Evolutionary conservation across 2,329 filamentous ascomycete species (phyloP).

Genomic region (Phialemoniopsis sp.): DNA sequence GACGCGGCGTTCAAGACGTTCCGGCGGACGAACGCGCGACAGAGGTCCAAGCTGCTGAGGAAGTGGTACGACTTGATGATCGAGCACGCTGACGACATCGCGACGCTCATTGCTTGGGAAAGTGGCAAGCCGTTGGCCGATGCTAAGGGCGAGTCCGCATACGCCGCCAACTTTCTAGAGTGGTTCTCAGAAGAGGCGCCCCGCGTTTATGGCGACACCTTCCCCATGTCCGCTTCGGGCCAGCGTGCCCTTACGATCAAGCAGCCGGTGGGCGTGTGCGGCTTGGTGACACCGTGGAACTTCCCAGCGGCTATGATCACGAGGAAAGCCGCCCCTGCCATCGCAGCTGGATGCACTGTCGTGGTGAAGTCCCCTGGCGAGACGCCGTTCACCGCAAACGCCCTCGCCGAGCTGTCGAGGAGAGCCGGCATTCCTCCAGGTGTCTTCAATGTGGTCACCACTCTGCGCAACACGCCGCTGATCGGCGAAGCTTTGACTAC

Average conservation of each 20-base stretch:
- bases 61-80: conserved; percentile 66
- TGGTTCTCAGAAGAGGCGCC: conserved; percentile 62
- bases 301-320: conserved; percentile 78
- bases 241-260: too few relatives aligned
- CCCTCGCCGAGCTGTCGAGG: conserved; percentile 79
- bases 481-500: conserved; percentile 76
- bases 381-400: conserved; percentile 87
- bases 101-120: conserved; percentile 64
- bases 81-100: conserved; percentile 57
- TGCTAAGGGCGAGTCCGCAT: conserved; percentile 53
- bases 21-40: too few relatives aligned
- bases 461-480: conserved; percentile 72
- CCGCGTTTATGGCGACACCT: conserved; percentile 54
- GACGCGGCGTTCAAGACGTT: too few relatives aligned
- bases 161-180: conserved; percentile 56
- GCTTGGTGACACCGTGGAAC: conserved; percentile 55
- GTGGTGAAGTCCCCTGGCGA: conserved; percentile 89
- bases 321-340: conserved; percentile 65
- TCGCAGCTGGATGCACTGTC: conserved; percentile 93
- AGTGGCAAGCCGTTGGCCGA: conserved; percentile 64
- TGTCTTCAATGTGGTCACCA: conserved; percentile 85
- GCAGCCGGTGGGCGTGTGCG: too few relatives aligned
- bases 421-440: conserved; percentile 87
- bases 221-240: conserved; percentile 27
- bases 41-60: conserved; percentile 39